Evolutionary conservation across 1,139 yeast species (phyloP).

Genomic region (Kazachstania sp.): DNA sequence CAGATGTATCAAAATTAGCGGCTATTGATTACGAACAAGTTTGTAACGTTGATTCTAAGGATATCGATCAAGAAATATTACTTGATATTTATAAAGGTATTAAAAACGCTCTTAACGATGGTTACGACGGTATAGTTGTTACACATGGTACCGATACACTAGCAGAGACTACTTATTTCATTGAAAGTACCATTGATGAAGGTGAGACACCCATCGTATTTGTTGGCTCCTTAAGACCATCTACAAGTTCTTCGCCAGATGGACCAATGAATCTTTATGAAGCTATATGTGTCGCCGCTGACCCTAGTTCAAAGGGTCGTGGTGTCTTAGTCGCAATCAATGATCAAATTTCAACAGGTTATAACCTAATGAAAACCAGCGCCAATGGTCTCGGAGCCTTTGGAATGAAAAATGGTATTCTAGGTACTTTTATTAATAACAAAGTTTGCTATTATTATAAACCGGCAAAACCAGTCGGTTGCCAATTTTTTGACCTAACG

Average conservation of each 20-base stretch:
- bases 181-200: conserved; percentile 49
- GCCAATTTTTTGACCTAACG: conserved; percentile 36
- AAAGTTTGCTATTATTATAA: conserved; percentile 58
- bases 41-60: conserved; percentile 57
- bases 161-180: conserved; percentile 62
- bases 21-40: conserved; percentile 57
- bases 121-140: conserved; percentile 44
- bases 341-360: conserved; percentile 63
- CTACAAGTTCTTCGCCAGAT: conserved; percentile 59
- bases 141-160: conserved; percentile 69
- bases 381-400: conserved; percentile 61
- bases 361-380: conserved; percentile 58
- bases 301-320: conserved; percentile 42
- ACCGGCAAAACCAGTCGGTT: conserved; percentile 49
- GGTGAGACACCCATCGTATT: conserved; percentile 52
- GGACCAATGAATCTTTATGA: conserved; percentile 68
- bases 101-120: conserved; percentile 33
- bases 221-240: conserved; percentile 69
- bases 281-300: conserved; percentile 55
- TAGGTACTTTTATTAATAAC: conserved; percentile 61
- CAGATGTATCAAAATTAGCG: conserved; percentile 51
- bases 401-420: conserved; percentile 57
- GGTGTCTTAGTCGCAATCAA: conserved; percentile 58
- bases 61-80: conserved; percentile 39
- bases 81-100: conserved; percentile 37